phyloP scores from a whole-genome alignment of 345 rosid species.

The Brassica incana region DNA sequence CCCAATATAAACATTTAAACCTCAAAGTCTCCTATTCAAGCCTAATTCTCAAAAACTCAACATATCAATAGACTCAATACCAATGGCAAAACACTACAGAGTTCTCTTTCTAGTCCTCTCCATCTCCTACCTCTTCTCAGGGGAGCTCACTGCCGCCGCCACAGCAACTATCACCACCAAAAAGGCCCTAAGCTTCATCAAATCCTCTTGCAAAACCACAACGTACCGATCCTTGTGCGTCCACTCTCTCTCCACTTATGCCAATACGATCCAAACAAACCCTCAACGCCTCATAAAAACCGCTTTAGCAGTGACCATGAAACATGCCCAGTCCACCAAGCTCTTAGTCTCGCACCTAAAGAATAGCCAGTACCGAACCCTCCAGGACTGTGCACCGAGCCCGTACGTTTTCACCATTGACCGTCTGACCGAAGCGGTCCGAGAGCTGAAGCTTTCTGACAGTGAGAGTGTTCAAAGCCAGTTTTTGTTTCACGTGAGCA shows the following conservation, averaged over 20 bases:
- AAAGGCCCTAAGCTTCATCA: background rate
- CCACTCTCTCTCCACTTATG: slow-evolving; percentile 52
- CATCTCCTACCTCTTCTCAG: background rate
- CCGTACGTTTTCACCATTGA: background rate
- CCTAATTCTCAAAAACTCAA: background rate
- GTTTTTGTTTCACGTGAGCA: slow-evolving; percentile 53
- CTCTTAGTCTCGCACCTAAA: slow-evolving; percentile 50
- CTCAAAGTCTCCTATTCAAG: background rate
- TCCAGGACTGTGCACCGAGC: slow-evolving; percentile 56
- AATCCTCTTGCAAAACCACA: background rate
- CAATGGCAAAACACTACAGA: background rate
- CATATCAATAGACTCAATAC: background rate
- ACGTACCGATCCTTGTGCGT: slow-evolving; percentile 44
- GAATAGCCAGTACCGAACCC: slow-evolving; percentile 51
- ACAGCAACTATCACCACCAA: background rate
- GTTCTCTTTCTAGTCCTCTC: background rate
- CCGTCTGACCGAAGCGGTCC: slow-evolving; percentile 34
- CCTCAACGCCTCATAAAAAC: slow-evolving; percentile 56
- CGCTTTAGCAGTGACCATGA: slow-evolving; percentile 62
- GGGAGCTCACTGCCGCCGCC: background rate
- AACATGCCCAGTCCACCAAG: slow-evolving; percentile 48
- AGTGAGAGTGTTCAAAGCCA: slow-evolving; percentile 44
- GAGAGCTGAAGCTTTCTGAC: slow-evolving; percentile 53
- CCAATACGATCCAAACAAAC: slow-evolving; percentile 55
- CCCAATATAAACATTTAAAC: background rate